phyloP scores from a whole-genome alignment of 2,329 filamentous ascomycete genomes.

The Pestalotiopsis sp. region DNA sequence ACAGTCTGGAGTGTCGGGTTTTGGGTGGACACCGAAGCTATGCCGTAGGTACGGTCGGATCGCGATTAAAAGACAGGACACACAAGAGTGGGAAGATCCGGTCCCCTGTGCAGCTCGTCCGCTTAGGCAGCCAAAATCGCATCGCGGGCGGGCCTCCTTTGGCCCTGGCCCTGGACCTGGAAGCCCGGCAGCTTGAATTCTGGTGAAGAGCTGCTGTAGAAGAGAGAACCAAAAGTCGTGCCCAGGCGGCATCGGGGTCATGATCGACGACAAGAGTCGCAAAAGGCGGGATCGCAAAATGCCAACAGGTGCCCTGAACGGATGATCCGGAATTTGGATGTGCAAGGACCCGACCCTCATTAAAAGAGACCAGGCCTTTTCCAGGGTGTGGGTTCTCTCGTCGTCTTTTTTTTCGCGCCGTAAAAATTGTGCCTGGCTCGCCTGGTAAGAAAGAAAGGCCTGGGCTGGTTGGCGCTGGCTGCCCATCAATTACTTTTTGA shows the following conservation, averaged over 20 bases:
- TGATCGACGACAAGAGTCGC: background rate
- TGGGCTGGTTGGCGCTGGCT: too few species aligned
- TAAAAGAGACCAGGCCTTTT: slow-evolving; percentile 1
- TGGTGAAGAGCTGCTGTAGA: background rate
- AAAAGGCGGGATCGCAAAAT: slow-evolving; percentile 1
- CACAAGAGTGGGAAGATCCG: background rate
- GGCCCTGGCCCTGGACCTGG: background rate
- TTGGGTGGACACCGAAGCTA: slow-evolving; percentile 5
- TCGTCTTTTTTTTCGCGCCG: background rate
- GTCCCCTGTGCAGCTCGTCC: background rate
- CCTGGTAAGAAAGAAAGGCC: background rate
- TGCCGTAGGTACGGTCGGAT: background rate
- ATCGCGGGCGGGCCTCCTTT: background rate
- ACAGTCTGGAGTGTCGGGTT: slow-evolving; percentile 2
- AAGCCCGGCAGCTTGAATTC: background rate
- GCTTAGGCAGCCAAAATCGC: background rate
- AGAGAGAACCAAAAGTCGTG: background rate
- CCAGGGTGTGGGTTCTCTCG: background rate
- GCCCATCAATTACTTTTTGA: background rate
- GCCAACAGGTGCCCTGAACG: background rate
- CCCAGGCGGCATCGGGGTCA: slow-evolving; percentile 1
- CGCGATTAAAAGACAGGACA: background rate
- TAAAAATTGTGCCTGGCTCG: slow-evolving; percentile 12
- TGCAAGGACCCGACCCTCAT: background rate
- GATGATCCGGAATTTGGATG: slow-evolving; percentile 15